Conservation (phyloP, 345 rosid genomes). For the Acer yangbiense region DNA sequence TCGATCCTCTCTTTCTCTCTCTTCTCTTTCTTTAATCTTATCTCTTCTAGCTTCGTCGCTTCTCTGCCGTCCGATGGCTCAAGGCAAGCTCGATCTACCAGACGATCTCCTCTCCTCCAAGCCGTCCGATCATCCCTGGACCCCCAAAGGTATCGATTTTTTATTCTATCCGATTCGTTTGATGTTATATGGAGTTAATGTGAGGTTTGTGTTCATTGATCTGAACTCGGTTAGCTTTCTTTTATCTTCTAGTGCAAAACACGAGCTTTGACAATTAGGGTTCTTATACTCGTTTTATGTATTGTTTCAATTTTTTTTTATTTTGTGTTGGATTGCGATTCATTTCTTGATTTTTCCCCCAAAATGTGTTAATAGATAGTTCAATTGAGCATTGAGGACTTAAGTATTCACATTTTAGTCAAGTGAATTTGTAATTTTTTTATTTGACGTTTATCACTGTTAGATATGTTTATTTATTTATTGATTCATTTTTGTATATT, state of each 20-base stretch:
- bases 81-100: slow-evolving; percentile 77
- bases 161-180: not conserved
- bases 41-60: slow-evolving; percentile 5
- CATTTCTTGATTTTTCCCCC: not conserved
- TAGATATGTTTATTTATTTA: no score
- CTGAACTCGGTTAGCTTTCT: slow-evolving; percentile 4
- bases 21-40: no score
- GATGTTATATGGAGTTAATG: slow-evolving; percentile 5
- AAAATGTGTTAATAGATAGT: not conserved
- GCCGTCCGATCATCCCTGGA: slow-evolving; percentile 53
- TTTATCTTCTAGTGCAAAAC: no score
- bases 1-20: slow-evolving; percentile 6
- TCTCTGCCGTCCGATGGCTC: slow-evolving; percentile 54
- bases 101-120: slow-evolving; percentile 75
- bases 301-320: not conserved
- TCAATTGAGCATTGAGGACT: not conserved
- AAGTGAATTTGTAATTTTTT: not conserved
- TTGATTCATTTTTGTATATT: no score
- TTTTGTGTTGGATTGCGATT: not conserved
- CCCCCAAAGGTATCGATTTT: slow-evolving; percentile 45
- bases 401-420: not conserved
- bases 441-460: no score
- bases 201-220: slow-evolving; percentile 23
- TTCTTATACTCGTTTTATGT: not conserved
- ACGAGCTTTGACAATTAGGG: slow-evolving; percentile 13